Conservation (phyloP, 495 filamentous ascomycete species). For the Pyronema omphalodes region DNA sequence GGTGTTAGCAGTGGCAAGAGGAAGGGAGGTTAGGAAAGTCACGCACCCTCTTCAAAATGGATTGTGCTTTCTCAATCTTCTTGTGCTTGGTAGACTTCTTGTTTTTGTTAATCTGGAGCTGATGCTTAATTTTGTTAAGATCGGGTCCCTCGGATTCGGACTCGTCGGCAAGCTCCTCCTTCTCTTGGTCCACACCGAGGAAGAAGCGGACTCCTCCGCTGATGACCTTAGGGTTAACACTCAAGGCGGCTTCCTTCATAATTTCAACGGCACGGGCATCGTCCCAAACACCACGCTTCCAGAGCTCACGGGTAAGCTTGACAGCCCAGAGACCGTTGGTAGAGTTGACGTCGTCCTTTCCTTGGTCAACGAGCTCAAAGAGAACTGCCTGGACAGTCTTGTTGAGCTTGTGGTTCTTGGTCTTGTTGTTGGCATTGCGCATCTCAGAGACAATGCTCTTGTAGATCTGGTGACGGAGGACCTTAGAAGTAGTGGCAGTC, state of each 20-base stretch:
- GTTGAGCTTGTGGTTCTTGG: constrained; percentile 81
- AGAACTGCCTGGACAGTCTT: constrained; percentile 79
- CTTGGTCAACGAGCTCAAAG: constrained; percentile 67
- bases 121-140: constrained; percentile 64
- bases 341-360: constrained; percentile 47
- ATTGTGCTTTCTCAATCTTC: constrained; percentile 56
- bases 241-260: constrained; percentile 49
- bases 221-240: constrained; percentile 69
- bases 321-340: constrained; percentile 87
- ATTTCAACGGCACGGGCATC: constrained; percentile 59
- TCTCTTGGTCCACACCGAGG: constrained; percentile 82
- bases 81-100: constrained; percentile 48
- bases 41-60: constrained; percentile 43
- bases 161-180: constrained; percentile 79
- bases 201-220: constrained; percentile 81
- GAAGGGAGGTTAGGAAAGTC: background rate
- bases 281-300: constrained; percentile 77
- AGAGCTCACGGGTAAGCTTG: constrained; percentile 70
- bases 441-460: constrained; percentile 84
- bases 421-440: constrained; percentile 62
- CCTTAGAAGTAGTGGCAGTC: constrained; percentile 68
- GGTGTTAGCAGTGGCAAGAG: constrained; percentile 2
- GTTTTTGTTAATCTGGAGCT: constrained; percentile 86
- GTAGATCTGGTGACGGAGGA: constrained; percentile 64
- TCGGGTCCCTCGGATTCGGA: constrained; percentile 70